Evolutionary conservation across 768 basidiomycete species (phyloP), one percentile per base, ranked within the genome.

Genomic region (Pluteus cervinus): DNA sequence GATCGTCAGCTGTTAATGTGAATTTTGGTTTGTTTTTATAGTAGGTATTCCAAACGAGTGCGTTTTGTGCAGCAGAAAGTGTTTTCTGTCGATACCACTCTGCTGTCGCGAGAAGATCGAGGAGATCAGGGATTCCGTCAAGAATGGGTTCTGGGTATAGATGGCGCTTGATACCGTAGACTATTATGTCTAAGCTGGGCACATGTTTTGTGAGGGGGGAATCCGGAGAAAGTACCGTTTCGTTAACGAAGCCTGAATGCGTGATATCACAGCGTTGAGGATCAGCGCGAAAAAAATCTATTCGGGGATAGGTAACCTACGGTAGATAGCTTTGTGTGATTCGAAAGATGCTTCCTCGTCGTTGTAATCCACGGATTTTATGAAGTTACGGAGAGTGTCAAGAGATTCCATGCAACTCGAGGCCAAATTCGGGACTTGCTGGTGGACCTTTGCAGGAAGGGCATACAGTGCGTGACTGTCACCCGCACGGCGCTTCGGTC

Each of bases 151-250:
- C 36, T 4, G 46, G 33, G 24, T 39, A 36, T 15, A 34, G 34
- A 30, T 39, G 29, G 9, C 37, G 24, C 17, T 42, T 34, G 9
- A 31, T 39, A 18, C 30, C 39, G 11, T 39, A 40, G 15, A 24
- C 34, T 16, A 35, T 12, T n/a, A 41, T 20, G 10, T 35, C 34
- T n/a, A 36, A 14, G 4, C 33, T 33, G 2, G 55, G 55, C 24
- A 48, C 45, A 33, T 44, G 39, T 33, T 51, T 42, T 14, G 48
- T 42, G 18, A 50, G 39, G 24, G 45, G 39, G 22, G 53, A 55
- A 24, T 47, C 38, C n/a, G 55, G 50, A 5, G 48, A 48, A 16
- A 55, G 46, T 17, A 57, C 46, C 9, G 43, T 38, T 18, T 47
- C 28, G 18, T 51, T 46, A 11, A 57, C 50, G 36, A 36, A 51